A percentile compares a stretch with the other conserved stretches of the same genome.
These are phyloP conservation scores for Ceratocystis cubensis DNA, from an alignment of 2,329 filamentous ascomycete species.

Conservation along the genomic window DNA sequence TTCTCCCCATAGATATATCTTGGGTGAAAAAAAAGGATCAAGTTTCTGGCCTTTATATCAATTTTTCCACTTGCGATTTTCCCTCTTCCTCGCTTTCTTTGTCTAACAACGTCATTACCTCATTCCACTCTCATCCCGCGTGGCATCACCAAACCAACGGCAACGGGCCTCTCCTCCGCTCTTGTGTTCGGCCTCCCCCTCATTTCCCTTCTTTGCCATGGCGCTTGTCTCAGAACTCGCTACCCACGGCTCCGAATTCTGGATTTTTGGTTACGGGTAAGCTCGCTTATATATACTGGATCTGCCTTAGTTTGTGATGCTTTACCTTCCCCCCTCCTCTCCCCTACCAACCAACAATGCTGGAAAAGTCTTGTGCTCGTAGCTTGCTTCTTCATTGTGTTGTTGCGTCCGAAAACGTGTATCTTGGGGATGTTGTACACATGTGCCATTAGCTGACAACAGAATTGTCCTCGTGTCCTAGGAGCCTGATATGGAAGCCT, in stretches of 20 bases:
- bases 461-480: constrained; percentile 21
- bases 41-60: not conserved
- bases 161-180: not conserved
- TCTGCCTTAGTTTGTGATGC: not conserved
- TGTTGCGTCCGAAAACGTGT: too few relatives aligned
- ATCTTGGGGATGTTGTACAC: too few relatives aligned
- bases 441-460: too few relatives aligned
- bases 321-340: not conserved
- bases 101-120: not conserved
- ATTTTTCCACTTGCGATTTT: not conserved
- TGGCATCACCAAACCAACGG: not conserved
- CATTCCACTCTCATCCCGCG: not conserved
- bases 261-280: constrained; percentile 95
- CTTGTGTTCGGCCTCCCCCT: not conserved
- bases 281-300: constrained; percentile 22
- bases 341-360: not conserved
- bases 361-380: too few relatives aligned
- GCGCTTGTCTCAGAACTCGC: constrained; percentile 31
- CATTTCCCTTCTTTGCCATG: constrained; percentile 9
- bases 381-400: too few relatives aligned
- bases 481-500: constrained; percentile 96
- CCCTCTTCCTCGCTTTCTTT: not conserved
- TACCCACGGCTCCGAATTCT: constrained; percentile 54
- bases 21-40: too few relatives aligned
- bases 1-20: too few relatives aligned